These are phyloP conservation scores for Verticillium nonalfalfae DNA, from an alignment of 2,329 filamentous ascomycete genomes.

Conservation along the genomic window DNA sequence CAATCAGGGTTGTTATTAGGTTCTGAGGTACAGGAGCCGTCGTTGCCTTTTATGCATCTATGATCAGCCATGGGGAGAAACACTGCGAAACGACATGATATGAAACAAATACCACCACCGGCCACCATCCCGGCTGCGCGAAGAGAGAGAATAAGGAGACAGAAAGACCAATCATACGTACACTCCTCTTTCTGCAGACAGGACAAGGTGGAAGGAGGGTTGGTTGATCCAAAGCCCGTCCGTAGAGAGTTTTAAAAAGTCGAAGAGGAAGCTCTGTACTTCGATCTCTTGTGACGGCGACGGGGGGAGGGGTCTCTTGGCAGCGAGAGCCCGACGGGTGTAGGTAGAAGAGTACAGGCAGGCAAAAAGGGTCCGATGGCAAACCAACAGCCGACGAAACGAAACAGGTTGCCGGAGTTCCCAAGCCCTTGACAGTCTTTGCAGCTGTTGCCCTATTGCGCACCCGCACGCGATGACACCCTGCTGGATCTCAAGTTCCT, in stretches of 20 bases:
- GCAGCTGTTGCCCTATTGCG: not conserved
- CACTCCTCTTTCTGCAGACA: slow-evolving; percentile 32
- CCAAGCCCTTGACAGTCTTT: slow-evolving; percentile 3
- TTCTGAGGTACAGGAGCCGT: slow-evolving; percentile 31
- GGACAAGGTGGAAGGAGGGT: slow-evolving; percentile 9
- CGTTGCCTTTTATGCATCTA: slow-evolving; percentile 17
- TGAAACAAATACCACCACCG: slow-evolving; percentile 3
- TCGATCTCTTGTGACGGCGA: slow-evolving; percentile 21
- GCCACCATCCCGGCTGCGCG: slow-evolving; percentile 4
- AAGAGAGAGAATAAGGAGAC: slow-evolving; percentile 21
- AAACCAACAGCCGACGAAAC: slow-evolving; percentile 2
- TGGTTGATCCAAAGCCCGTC: not conserved
- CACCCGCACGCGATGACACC: not conserved
- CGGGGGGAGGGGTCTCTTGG: not conserved
- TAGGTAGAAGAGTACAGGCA: not conserved
- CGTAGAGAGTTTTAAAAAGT: slow-evolving; percentile 19
- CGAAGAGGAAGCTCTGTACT: slow-evolving; percentile 63
- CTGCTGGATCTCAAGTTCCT: not conserved
- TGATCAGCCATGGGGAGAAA: slow-evolving; percentile 22
- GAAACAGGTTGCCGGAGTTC: slow-evolving; percentile 11
- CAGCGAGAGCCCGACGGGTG: not conserved
- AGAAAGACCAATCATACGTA: slow-evolving; percentile 44
- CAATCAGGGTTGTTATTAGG: slow-evolving; percentile 13
- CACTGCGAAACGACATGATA: not conserved
- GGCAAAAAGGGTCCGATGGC: slow-evolving; percentile 2